Base-by-base conservation (phyloP, 1,284 basidiomycete species). In the Naganishia sp. region DNA sequence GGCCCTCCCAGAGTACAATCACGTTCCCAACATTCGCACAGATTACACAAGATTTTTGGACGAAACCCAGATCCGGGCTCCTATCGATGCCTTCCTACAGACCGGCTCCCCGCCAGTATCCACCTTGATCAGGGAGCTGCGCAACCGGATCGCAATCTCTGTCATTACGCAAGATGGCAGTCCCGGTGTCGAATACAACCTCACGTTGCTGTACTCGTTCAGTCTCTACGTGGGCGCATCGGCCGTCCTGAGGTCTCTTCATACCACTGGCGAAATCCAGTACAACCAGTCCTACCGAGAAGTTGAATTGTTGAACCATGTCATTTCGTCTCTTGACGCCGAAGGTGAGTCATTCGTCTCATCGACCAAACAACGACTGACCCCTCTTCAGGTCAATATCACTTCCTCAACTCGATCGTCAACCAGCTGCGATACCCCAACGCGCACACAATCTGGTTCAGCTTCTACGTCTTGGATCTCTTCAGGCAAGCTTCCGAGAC, bases 371-470 rank as follows among this genome's bases (percentile, higher is more conserved):
- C 15, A 28, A 65, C 54, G 55, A 28, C 43, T 21, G 65, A 3
- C 23, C 31, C 11, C 50, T 64, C 43, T 55, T 13, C 68, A 93
- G 92, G 91, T 72, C 91, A 96, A 85, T 92, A 96, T 81, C 88
- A 97, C 78, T 83, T 99, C 71, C 82, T 97, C 70, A 92, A 88
- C 71, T 88, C 93, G 21, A 89, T 94, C 75, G 89, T 93, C 44
- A 86, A 96, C 74, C 95, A 99, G 79, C 83, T 99, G 69, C 91
- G 96, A 74, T 94, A 92, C 83, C 92, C 93, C 42, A 94, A 93
- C 74, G 91, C 92, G n/a, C 93, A 95, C 81, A 98, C 93, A 60
- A 88, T 91, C 78, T 97, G 93, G 92, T 97, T 94, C 84, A 90
- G 89, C 77, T 88, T 87, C 53, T 84, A 97, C 69, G 81, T 98